Evolutionary conservation across 257 asterid species (phyloP), one percentile per base, ranked within the genome.

Genomic region (Knoxia roxburghii): DNA sequence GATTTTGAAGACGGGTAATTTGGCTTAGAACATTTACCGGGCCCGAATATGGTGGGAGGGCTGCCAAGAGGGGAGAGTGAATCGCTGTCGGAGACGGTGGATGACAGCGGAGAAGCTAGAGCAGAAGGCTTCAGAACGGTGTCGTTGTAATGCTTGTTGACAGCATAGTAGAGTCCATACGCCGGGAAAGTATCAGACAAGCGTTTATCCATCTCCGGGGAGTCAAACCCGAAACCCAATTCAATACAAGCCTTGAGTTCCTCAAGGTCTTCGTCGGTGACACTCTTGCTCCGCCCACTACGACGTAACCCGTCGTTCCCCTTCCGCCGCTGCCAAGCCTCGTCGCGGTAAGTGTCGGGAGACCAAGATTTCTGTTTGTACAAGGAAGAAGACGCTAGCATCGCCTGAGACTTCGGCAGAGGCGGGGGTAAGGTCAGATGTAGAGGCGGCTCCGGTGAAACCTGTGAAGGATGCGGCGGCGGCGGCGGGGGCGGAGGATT

Each of bases 221-320:
- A 89, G 60, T 87, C 89, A 14, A 89, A 87, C 24, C 86, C 84
- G 68, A 85, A 89, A 0, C 96, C 96, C 20, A 89, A 85, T 58
- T 89, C 93, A 18, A 89, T 79, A 73, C 96, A 87, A 9, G 93
- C 96, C 55, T 80, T 85, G 52, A 89, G 79, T 63, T 89, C 95
- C n/a, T 87, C 89, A 1, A 89, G 81, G 64, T 89, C 96, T n/a
- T 85, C 95, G 7, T 87, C 95, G 50, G 95, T 89, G 62, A 89
- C 85, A 75, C 90, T 85, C 76, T 75, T 69, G 79, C 85, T 81
- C 39, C 84, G 80, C 57, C 85, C 71, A 0, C 41, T 63, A 2
- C 80, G 73, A 63, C 84, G 83, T 24, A 33, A 29, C 1, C 68
- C 74, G 0, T 74, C 71, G 39, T n/a, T 77, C 3, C 61, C 82